Base-by-base conservation (phyloP, 192 early-diverging fungal genomes). In the Haplosporangium gracile region DNA sequence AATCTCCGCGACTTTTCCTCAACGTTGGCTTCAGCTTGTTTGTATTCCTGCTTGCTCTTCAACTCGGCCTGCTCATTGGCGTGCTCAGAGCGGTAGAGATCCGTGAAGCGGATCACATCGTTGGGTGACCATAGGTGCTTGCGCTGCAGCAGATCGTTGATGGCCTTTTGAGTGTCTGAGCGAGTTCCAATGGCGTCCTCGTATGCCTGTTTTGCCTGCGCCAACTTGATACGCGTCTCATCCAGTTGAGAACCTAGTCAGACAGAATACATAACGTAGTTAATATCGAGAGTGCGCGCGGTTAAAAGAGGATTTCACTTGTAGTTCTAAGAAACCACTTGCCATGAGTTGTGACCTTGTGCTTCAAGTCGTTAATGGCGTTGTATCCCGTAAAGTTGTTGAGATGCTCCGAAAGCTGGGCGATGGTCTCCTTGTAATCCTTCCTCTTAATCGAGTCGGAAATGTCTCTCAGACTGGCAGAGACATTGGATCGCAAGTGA, bases 351-450 rank as follows among this genome's bases (percentile, higher is more conserved):
- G 92, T 90, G 8, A 96, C 95, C 55, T 92, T 89, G 60, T 88
- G 42, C 79, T 96, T 96, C 9, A 96, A 90, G 13, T 88, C 72
- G 36, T 94, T 91, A 45, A 97, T 92, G 22, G 90, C 86, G 36
- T 91, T 92, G 49, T 95, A 95, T 24, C 95, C 95, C 15, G 96
- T 95, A 43, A 93, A 84, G 74, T 92, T 90, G 78, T 97, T 97
- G 26, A 95, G 90, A 51, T 89, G 91, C 15, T 85, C 77, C 15
- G 89, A 81, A 0, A 88, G n/a, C 45, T 81, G 84, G 2, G 79
- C 55, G 34, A 86, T 71, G 0, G 78, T 80, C 16, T 81, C 79
- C 49, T 43, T 75, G 53, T 86, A 86, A 42, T 86, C 84, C 68
- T 86, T 86, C 4, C 79, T 65, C 43, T 86, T 86, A 20, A 86